Percentiles rank a stretch among this genome's conserved stretches.
Evolutionary conservation across 768 basidiomycete species (phyloP).

Genomic region (Termitomyces sp.): DNA sequence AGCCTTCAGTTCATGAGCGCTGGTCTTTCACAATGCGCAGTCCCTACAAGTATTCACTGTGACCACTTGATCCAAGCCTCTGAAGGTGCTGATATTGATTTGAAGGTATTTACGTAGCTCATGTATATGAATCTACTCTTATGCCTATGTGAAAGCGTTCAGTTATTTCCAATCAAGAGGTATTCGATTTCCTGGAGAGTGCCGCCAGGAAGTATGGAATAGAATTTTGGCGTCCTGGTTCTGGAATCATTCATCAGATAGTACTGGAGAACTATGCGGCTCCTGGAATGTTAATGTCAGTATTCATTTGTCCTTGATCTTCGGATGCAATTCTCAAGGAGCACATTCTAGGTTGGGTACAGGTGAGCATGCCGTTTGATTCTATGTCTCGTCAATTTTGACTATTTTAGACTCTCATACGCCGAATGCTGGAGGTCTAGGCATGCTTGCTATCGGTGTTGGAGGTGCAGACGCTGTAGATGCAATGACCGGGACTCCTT

Average conservation of each 20-base stretch:
- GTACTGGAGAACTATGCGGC: constrained; percentile 97
- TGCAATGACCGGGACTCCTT: constrained; percentile 96
- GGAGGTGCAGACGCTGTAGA: constrained; percentile 98
- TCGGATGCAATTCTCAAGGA: constrained; percentile 6
- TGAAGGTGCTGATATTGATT: constrained; percentile 81
- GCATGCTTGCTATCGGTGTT: constrained; percentile 96
- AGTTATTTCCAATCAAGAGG: constrained; percentile 86
- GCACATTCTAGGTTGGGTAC: constrained; percentile 62
- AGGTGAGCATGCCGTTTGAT: constrained; percentile 33
- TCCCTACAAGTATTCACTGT: constrained; percentile 92
- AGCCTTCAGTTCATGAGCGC: constrained; percentile 99
- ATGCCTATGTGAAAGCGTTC: constrained; percentile 48
- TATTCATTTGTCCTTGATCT: not conserved
- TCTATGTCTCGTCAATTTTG: not conserved
- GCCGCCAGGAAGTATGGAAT: constrained; percentile 89
- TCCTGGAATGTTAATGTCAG: constrained; percentile 87
- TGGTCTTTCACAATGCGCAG: constrained; percentile 75
- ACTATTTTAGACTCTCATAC: constrained; percentile 79
- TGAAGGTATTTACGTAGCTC: constrained; percentile 49
- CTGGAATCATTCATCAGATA: constrained; percentile 95
- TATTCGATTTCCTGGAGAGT: constrained; percentile 95
- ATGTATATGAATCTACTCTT: not conserved
- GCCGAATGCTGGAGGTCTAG: constrained; percentile 95
- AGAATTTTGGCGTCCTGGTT: constrained; percentile 98
- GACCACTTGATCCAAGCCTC: constrained; percentile 95